Base-by-base conservation (phyloP, 495 filamentous ascomycete species). In the Daldinia bambusicola region DNA sequence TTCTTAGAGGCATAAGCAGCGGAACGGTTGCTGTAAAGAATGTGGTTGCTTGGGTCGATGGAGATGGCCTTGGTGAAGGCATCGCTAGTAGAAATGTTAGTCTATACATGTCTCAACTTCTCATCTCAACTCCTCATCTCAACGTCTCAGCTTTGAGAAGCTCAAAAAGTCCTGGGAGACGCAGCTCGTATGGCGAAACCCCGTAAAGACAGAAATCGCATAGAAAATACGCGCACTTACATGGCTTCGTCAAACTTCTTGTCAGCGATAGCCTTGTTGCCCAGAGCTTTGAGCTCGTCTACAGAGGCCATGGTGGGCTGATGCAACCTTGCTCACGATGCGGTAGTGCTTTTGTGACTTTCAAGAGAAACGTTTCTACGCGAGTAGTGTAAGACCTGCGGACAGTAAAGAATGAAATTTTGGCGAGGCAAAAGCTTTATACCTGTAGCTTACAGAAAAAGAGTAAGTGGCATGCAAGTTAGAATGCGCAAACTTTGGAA, bases 11-110 rank as follows among this genome's bases (percentile, higher is more conserved):
- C 89, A 76, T 95, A 97, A n/a, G 95, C 93, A 56, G 93, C 95
- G 8, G 96, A 98, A 63, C 95, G 90, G 82, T 99, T 99, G 73
- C 95, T 98, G 85, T 95, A 98, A 58, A 99, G 89, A 66, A 99
- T 92, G 80, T 99, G 95, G 80, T 99, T 98, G 66, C 78, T 78
- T 20, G 95, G 88, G 53, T 97, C 92, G 72, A 97, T 80, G n/a
- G 87, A 90, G 75, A 99, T 97, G 51, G 96, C 95, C 83, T 97
- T 84, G 56, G 93, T 89, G 83, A 99, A 99, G 77, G 97, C 94
- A 63, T 93, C 91, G 78, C 94, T 97, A 70, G 37, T n/a, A 30
- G 50, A 22, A 67, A 4, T 61, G 70, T 69, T 52, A 73, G 63
- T 71, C 58, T 40, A 26, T 26, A 26, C 26, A 26, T 26, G 26